Evolutionary conservation across 306 rosid genomes (phyloP).

Genomic region (Boehmeria nivea): DNA sequence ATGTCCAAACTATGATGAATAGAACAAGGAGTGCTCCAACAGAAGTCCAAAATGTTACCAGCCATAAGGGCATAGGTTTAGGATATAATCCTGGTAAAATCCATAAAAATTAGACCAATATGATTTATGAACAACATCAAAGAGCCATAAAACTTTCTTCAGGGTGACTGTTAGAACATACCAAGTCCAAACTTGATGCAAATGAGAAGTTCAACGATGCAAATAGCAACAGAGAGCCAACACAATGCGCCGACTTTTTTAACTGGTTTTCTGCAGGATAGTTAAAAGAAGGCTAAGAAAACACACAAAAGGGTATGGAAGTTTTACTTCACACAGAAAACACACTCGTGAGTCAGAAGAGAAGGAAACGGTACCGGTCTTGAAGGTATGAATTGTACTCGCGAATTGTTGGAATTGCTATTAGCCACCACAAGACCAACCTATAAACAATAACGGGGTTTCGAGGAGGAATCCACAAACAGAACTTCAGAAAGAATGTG

Average conservation of each 20-base stretch:
- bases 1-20: constrained; percentile 66
- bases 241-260: constrained; percentile 97
- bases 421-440: constrained; percentile 94
- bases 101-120: not conserved
- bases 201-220: constrained; percentile 92
- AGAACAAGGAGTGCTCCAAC: constrained; percentile 44
- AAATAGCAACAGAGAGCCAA: constrained; percentile 97
- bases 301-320: not conserved
- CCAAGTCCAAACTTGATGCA: constrained; percentile 97
- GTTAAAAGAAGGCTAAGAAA: not conserved
- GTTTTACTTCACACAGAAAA: too few relatives aligned
- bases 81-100: constrained; percentile 72
- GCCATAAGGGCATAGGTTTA: constrained; percentile 86
- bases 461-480: constrained; percentile 92
- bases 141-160: not conserved
- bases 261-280: constrained; percentile 61
- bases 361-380: constrained; percentile 62
- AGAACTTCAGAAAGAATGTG: constrained; percentile 92
- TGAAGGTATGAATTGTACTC: constrained; percentile 97
- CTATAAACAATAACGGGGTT: constrained; percentile 87
- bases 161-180: constrained; percentile 14
- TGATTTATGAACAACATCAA: too few relatives aligned
- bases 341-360: not conserved
- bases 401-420: constrained; percentile 95
- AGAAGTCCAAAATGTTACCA: constrained; percentile 60